A percentile compares a stretch with the other conserved stretches of the same genome.
Evolutionary conservation across 2,329 filamentous ascomycete species (phyloP).

Genomic region (Xylariaceae sp.): DNA sequence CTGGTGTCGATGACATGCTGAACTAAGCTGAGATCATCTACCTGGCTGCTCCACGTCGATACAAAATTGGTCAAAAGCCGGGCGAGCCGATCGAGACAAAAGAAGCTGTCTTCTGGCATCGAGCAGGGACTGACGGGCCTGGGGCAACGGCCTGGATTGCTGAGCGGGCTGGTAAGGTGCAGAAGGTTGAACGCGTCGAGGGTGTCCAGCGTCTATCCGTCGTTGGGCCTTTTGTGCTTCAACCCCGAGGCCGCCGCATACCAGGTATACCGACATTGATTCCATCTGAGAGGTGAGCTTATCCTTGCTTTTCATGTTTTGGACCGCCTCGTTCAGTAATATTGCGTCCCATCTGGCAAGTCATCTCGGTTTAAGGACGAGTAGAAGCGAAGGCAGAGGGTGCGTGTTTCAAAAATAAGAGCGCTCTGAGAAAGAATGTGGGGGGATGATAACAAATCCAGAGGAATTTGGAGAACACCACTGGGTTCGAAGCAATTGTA

Average conservation of each 20-base stretch:
- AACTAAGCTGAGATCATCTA: slow-evolving; percentile 96
- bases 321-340: slow-evolving; percentile 15
- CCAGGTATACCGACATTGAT: slow-evolving; percentile 99
- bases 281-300: slow-evolving; percentile 95
- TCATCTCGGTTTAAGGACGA: slow-evolving; percentile 7
- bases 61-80: slow-evolving; percentile 97
- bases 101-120: slow-evolving; percentile 96
- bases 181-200: slow-evolving; percentile 89
- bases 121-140: slow-evolving; percentile 96
- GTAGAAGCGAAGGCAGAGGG: too few species aligned
- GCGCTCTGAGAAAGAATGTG: not conserved
- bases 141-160: slow-evolving; percentile 95
- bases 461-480: not conserved
- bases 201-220: slow-evolving; percentile 93
- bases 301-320: slow-evolving; percentile 9
- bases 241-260: slow-evolving; percentile 95
- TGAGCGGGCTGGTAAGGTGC: slow-evolving; percentile 85
- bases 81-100: slow-evolving; percentile 99
- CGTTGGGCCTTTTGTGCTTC: slow-evolving; percentile 97
- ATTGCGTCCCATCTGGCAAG: slow-evolving; percentile 11
- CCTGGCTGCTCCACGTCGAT: slow-evolving; percentile 84
- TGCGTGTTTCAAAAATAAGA: slow-evolving; percentile 7
- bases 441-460: not conserved
- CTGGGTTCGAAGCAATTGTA: not conserved
- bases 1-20: slow-evolving; percentile 79